These are phyloP conservation scores for Mycena belliarum DNA, from an alignment of 768 basidiomycete species.

Conservation along the genomic window DNA sequence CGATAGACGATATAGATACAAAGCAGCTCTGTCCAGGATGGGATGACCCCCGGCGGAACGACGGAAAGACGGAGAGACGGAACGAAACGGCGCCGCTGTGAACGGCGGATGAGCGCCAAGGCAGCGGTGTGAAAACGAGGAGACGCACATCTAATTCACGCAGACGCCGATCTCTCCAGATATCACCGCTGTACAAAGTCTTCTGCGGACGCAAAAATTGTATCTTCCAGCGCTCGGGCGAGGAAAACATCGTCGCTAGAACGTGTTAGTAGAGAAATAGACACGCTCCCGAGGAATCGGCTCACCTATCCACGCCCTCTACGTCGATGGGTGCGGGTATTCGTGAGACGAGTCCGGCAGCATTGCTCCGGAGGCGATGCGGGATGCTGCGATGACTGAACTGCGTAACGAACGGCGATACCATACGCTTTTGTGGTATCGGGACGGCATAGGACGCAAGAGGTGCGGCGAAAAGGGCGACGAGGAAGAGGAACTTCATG, in stretches of 20 bases:
- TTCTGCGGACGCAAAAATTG: slow-evolving; percentile 10
- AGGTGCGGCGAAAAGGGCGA: neutral
- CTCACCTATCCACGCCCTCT: slow-evolving; percentile 3
- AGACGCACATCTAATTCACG: neutral
- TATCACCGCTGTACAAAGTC: slow-evolving; percentile 1
- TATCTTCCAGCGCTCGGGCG: slow-evolving; percentile 16
- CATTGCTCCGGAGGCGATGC: slow-evolving; percentile 5
- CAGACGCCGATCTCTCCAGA: neutral
- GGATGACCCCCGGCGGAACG: too few species aligned
- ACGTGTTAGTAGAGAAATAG: neutral
- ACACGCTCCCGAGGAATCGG: neutral
- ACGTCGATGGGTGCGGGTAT: slow-evolving; percentile 9
- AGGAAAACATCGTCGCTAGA: slow-evolving; percentile 20
- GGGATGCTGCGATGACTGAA: slow-evolving; percentile 9
- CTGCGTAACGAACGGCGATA: slow-evolving; percentile 17
- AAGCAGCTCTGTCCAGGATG: too few species aligned
- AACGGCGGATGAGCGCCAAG: neutral
- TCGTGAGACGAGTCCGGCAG: slow-evolving; percentile 12
- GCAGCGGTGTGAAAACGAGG: neutral
- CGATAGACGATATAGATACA: too few species aligned
- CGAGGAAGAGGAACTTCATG: slow-evolving; percentile 14
- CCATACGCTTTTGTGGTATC: slow-evolving; percentile 8
- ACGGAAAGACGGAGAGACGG: too few species aligned
- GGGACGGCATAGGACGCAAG: slow-evolving; percentile 10
- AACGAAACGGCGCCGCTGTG: too few species aligned